A percentile compares a stretch with the other conserved stretches of the same genome.
These are phyloP conservation scores for Phytopythium chamaehyphon DNA, from an alignment of 352 stramenopile genomes.

Conservation along the genomic window DNA sequence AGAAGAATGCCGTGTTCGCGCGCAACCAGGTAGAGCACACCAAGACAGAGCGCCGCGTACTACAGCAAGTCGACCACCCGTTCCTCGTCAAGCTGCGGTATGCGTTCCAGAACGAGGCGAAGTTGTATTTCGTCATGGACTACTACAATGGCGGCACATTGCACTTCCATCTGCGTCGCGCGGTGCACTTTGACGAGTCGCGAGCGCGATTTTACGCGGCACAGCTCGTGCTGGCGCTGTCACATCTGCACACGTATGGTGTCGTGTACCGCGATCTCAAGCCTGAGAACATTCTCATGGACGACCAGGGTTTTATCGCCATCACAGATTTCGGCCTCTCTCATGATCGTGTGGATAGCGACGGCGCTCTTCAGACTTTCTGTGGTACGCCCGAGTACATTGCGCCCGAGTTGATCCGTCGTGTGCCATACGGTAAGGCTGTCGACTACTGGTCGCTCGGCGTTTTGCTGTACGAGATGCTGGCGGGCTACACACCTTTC, in stretches of 20 bases:
- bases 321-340: slow-evolving; percentile 89
- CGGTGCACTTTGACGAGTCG: slow-evolving; percentile 65
- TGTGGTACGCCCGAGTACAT: slow-evolving; percentile 87
- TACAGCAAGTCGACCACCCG: slow-evolving; percentile 82
- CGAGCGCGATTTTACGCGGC: slow-evolving; percentile 76
- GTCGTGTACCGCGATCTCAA: slow-evolving; percentile 87
- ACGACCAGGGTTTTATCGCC: slow-evolving; percentile 79
- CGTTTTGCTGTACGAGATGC: slow-evolving; percentile 84
- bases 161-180: slow-evolving; percentile 73
- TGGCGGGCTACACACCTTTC: slow-evolving; percentile 75
- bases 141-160: slow-evolving; percentile 86
- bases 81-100: slow-evolving; percentile 87
- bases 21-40: slow-evolving; percentile 91
- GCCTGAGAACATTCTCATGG: slow-evolving; percentile 84
- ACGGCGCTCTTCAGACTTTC: slow-evolving; percentile 77
- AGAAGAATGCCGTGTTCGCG: slow-evolving; percentile 84
- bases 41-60: slow-evolving; percentile 86
- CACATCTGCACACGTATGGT: slow-evolving; percentile 82
- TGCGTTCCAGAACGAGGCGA: slow-evolving; percentile 81
- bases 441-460: slow-evolving; percentile 90
- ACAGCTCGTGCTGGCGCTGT: slow-evolving; percentile 76
- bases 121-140: slow-evolving; percentile 89
- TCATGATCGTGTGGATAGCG: slow-evolving; percentile 71
- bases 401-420: slow-evolving; percentile 71
- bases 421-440: slow-evolving; percentile 64